These are phyloP conservation scores for Xylariaceae sp. DNA, from an alignment of 2,329 filamentous ascomycete species.

Conservation along the genomic window DNA sequence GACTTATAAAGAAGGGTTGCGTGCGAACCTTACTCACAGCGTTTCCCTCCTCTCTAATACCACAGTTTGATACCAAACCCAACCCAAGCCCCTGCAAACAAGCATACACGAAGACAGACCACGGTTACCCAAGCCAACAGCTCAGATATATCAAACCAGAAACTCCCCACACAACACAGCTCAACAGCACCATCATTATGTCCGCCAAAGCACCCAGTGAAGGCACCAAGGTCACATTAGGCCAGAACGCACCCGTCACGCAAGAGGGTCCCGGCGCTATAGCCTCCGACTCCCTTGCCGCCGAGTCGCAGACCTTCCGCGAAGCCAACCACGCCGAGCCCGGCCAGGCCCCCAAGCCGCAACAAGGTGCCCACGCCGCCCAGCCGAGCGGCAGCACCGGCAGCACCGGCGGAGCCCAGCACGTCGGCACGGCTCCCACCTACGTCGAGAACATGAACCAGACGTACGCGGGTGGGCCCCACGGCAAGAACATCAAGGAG, in stretches of 20 bases:
- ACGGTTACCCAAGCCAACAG: background rate
- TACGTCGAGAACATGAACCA: slow-evolving; percentile 33
- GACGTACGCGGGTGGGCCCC: slow-evolving; percentile 30
- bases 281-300: slow-evolving; percentile 67
- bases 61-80: too few relatives aligned
- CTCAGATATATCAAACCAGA: slow-evolving; percentile 1
- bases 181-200: slow-evolving; percentile 12
- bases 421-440: slow-evolving; percentile 29
- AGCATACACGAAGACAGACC: too few relatives aligned
- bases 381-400: slow-evolving; percentile 9
- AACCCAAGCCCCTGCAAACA: too few relatives aligned
- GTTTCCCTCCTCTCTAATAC: too few relatives aligned
- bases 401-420: background rate
- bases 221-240: slow-evolving; percentile 41
- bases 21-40: too few relatives aligned
- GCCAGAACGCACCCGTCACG: slow-evolving; percentile 43
- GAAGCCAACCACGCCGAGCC: slow-evolving; percentile 52
- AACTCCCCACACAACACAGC: background rate
- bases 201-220: slow-evolving; percentile 21
- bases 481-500: slow-evolving; percentile 39
- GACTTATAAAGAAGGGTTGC: too few relatives aligned
- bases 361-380: slow-evolving; percentile 6
- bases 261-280: slow-evolving; percentile 62
- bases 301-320: slow-evolving; percentile 55
- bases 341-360: slow-evolving; percentile 45